These are phyloP conservation scores for Mediolabrus comicus DNA, from an alignment of 108 stramenopile species.

Conservation along the genomic window DNA sequence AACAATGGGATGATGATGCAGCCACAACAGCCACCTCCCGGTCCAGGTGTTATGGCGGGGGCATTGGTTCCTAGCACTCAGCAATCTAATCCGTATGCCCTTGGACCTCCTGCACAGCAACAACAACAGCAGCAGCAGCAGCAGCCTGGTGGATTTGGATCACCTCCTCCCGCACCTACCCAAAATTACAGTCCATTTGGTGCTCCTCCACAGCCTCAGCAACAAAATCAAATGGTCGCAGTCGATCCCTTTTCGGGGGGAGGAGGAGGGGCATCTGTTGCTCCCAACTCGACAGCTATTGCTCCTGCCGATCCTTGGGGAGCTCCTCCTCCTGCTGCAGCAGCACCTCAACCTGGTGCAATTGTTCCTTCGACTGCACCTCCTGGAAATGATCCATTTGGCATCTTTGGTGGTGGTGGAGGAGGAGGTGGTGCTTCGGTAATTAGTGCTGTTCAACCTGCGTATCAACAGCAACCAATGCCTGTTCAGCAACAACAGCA, in stretches of 20 bases:
- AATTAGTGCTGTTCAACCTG: constrained; percentile 18
- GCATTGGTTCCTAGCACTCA: constrained; percentile 63
- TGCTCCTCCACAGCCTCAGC: constrained; percentile 24
- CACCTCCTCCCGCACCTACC: not conserved
- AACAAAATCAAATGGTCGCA: constrained; percentile 14
- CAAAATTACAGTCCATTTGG: constrained; percentile 18
- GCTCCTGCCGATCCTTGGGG: constrained; percentile 21
- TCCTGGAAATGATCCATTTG: constrained; percentile 36
- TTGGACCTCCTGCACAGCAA: constrained; percentile 13
- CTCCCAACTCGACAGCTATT: constrained; percentile 22
- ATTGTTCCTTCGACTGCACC: constrained; percentile 26
- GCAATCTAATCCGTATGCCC: constrained; percentile 51
- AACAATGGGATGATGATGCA: not conserved
- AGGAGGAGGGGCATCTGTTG: constrained; percentile 42
- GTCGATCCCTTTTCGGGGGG: constrained; percentile 40
- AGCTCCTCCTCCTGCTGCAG: constrained; percentile 15
- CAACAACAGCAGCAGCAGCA: constrained; percentile 6
- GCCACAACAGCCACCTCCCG: not conserved
- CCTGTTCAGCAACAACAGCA: constrained; percentile 35
- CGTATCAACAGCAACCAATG: constrained; percentile 36
- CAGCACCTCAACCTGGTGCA: constrained; percentile 11
- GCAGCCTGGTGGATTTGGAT: not conserved
- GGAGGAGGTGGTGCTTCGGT: not conserved
- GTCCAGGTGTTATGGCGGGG: constrained; percentile 7
- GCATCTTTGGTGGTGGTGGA: constrained; percentile 16